These are phyloP conservation scores for Aspergillus kassunensis DNA, from an alignment of 495 filamentous ascomycete species.

Conservation along the genomic window DNA sequence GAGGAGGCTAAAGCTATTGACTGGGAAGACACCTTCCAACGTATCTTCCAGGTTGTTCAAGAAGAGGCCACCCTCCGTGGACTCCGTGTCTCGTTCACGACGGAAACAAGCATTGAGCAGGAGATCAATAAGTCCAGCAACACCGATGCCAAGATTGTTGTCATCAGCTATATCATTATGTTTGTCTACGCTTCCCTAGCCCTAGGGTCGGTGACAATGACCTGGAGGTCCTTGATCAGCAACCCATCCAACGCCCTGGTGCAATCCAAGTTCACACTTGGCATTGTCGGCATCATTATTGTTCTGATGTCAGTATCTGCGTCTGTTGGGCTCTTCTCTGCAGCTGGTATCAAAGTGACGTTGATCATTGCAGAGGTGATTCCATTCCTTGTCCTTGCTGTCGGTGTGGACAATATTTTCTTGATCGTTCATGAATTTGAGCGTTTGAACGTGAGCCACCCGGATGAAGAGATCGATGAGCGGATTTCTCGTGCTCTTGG, in stretches of 20 bases:
- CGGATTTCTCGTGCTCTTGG: slow-evolving; percentile 81
- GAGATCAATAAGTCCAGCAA: slow-evolving; percentile 95
- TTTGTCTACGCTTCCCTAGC: slow-evolving; percentile 94
- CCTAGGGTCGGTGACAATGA: slow-evolving; percentile 79
- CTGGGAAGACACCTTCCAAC: slow-evolving; percentile 77
- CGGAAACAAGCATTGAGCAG: slow-evolving; percentile 87
- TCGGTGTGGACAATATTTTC: slow-evolving; percentile 99
- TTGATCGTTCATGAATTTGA: slow-evolving; percentile 98
- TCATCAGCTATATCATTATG: slow-evolving; percentile 98
- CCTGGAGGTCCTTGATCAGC: slow-evolving; percentile 64
- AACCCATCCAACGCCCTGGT: slow-evolving; percentile 83
- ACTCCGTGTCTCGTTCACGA: slow-evolving; percentile 85
- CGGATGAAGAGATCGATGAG: slow-evolving; percentile 79
- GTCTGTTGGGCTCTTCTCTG: slow-evolving; percentile 90
- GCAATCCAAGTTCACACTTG: slow-evolving; percentile 92
- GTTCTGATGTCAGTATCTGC: slow-evolving; percentile 96
- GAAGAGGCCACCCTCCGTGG: slow-evolving; percentile 74
- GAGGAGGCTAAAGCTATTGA: slow-evolving; percentile 72
- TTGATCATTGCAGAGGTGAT: slow-evolving; percentile 98
- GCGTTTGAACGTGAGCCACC: slow-evolving; percentile 82
- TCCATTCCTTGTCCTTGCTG: slow-evolving; percentile 90
- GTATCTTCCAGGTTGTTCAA: slow-evolving; percentile 66
- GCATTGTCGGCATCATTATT: slow-evolving; percentile 86
- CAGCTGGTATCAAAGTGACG: slow-evolving; percentile 83
- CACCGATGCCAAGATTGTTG: slow-evolving; percentile 94